phyloP scores from a whole-genome alignment of 208 protist species.

The Spongospora subterranea region DNA sequence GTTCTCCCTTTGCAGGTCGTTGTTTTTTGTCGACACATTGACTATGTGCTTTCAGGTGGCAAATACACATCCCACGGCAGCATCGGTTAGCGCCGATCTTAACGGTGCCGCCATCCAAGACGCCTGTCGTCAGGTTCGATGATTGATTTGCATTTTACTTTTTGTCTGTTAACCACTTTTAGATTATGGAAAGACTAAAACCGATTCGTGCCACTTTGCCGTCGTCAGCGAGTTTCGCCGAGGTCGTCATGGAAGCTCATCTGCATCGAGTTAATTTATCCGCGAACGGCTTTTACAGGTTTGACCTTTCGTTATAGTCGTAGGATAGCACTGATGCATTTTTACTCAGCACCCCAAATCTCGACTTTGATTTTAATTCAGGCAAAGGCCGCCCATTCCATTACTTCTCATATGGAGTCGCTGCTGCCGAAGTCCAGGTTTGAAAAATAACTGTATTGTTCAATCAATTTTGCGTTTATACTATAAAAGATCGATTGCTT shows the following conservation, averaged over 20 bases:
- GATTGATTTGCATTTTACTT: not conserved
- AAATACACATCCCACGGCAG: slow-evolving; percentile 77
- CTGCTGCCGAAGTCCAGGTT: slow-evolving; percentile 70
- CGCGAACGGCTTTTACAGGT: slow-evolving; percentile 76
- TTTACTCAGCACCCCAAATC: slow-evolving; percentile 29
- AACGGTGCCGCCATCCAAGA: slow-evolving; percentile 82
- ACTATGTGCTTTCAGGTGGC: slow-evolving; percentile 64
- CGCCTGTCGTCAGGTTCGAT: slow-evolving; percentile 72
- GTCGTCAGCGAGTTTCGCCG: slow-evolving; percentile 11
- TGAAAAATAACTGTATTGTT: not conserved
- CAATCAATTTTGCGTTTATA: not conserved
- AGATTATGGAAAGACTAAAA: slow-evolving; percentile 68
- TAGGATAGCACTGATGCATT: slow-evolving; percentile 43
- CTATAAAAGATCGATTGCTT: slow-evolving; percentile 67
- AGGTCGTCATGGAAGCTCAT: slow-evolving; percentile 70
- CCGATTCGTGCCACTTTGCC: slow-evolving; percentile 54
- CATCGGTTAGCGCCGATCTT: slow-evolving; percentile 77
- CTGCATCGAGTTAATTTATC: slow-evolving; percentile 73
- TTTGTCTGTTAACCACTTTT: not conserved
- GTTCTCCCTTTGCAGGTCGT: not conserved
- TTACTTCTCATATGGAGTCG: slow-evolving; percentile 78
- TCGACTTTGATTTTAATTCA: slow-evolving; percentile 68
- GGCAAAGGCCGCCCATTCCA: slow-evolving; percentile 72
- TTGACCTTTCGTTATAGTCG: not conserved
- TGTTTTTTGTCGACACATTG: not conserved